Percentiles rank a stretch among this genome's conserved stretches.
phyloP scores from a whole-genome alignment of 139 green algal species.

The Micromonas commoda region DNA sequence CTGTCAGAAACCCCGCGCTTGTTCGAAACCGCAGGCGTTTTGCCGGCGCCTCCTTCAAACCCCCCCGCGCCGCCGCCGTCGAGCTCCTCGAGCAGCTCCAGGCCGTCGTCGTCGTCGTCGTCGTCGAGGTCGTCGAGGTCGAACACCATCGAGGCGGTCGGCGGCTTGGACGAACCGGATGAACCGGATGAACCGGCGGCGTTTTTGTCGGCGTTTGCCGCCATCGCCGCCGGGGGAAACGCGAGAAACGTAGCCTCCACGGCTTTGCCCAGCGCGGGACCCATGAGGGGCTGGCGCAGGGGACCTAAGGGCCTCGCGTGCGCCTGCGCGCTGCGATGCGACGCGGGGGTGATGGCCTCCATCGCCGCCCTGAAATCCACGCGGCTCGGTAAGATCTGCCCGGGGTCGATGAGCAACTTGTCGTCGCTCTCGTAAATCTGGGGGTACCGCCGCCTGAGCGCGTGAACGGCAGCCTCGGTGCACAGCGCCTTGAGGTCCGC shows the following conservation, averaged over 20 bases:
- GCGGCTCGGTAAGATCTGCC: constrained; percentile 48
- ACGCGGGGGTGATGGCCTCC: constrained; percentile 64
- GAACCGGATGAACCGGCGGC: not conserved
- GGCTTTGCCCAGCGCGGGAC: constrained; percentile 31
- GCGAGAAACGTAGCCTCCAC: constrained; percentile 40
- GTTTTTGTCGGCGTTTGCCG: not conserved
- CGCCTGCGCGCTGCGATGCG: constrained; percentile 56
- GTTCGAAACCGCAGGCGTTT: not conserved
- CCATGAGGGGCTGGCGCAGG: constrained; percentile 42
- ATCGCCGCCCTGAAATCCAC: constrained; percentile 75
- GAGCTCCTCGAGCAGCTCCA: not conserved
- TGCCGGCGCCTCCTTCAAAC: too few species aligned
- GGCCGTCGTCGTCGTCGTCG: not conserved
- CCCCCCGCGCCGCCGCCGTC: not conserved
- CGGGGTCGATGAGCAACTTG: constrained; percentile 66
- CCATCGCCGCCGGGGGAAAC: constrained; percentile 54
- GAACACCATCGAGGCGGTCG: not conserved
- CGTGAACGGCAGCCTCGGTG: constrained; percentile 81
- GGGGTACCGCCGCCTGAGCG: constrained; percentile 75
- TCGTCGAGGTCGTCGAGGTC: constrained; percentile 19
- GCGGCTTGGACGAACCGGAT: not conserved
- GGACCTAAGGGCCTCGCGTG: constrained; percentile 53
- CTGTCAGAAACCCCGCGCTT: not conserved
- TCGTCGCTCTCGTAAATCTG: constrained; percentile 80
- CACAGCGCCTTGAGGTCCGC: constrained; percentile 92